Evolutionary conservation across 2,329 filamentous ascomycete genomes (phyloP), one percentile per base, ranked within the genome.

Genomic region (Aspergillus felis): DNA sequence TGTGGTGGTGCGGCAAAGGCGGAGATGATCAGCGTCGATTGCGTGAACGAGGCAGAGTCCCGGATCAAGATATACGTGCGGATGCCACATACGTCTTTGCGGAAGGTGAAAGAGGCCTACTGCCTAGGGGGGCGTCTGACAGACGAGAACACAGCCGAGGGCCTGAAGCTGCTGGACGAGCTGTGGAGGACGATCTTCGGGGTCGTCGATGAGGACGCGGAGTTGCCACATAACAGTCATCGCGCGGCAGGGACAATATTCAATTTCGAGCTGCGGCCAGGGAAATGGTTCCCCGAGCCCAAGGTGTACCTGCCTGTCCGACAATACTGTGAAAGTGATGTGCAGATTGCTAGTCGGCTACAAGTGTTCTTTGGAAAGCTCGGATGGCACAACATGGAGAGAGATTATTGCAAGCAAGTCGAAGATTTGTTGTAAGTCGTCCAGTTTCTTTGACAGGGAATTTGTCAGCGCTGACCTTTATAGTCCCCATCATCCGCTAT

Each of bases 241-340:
- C 25, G 38, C 41, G 53, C 54, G 6, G 32, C 54, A 20, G 54
- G 54, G 3, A 28, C 52, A 14, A 42, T 56, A n/a, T 56, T 27
- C 29, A 56, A 56, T 29, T 53, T 56, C n/a, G 50, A 52, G 24
- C 44, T 56, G 14, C 32, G 38, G 24, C 29, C 29, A 20, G 50
- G 54, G 2, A 51, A 56, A 20, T 42, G 17, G 24, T 35, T 53
- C 10, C 54, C 54, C 4, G 54, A 56, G 20, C 32, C 54, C 12
- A 53, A 56, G 29, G 50, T 56, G 42, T 56, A 56, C 42, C 46
- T 56, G 46, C 54, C 54, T 6, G 54, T 56, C 10, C 49, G 50
- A 17, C 54, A 56, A 32, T 56, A 56, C 54, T 50, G 41, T 3
- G 9, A 41, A 8, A 56, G 42, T 53, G 54, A 56, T 22, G 3